Conservation (phyloP, 169 alveolate genomes). For the Perkinsus olseni region DNA sequence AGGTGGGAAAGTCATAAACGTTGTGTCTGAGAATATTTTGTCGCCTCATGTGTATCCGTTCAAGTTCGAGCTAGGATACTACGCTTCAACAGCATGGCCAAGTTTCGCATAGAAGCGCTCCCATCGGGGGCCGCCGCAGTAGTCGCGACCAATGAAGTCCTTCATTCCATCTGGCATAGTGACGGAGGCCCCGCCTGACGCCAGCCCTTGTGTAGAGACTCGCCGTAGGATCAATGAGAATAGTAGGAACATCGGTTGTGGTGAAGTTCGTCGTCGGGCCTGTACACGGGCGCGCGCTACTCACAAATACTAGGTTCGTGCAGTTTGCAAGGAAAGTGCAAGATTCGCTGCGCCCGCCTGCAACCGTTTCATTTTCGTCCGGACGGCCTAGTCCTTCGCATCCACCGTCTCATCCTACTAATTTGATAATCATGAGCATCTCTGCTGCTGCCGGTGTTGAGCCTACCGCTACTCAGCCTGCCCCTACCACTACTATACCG, state of each 20-base stretch:
- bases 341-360: not conserved
- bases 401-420: not conserved
- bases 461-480: not conserved
- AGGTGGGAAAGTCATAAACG: not conserved
- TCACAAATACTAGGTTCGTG: not conserved
- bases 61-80: not conserved
- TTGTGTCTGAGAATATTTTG: not conserved
- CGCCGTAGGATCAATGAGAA: no score
- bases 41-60: no score
- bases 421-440: not conserved
- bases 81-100: not conserved
- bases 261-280: not conserved
- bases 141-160: not conserved
- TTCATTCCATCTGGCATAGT: not conserved
- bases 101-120: not conserved
- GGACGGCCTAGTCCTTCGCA: not conserved
- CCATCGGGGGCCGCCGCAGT: not conserved
- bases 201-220: not conserved
- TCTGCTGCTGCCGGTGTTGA: not conserved
- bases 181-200: not conserved
- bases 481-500: not conserved
- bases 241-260: no score
- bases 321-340: not conserved
- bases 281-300: not conserved
- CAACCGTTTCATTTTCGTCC: not conserved